Conservation (phyloP, 139 green algal species). For the Dunaliella primolecta region DNA sequence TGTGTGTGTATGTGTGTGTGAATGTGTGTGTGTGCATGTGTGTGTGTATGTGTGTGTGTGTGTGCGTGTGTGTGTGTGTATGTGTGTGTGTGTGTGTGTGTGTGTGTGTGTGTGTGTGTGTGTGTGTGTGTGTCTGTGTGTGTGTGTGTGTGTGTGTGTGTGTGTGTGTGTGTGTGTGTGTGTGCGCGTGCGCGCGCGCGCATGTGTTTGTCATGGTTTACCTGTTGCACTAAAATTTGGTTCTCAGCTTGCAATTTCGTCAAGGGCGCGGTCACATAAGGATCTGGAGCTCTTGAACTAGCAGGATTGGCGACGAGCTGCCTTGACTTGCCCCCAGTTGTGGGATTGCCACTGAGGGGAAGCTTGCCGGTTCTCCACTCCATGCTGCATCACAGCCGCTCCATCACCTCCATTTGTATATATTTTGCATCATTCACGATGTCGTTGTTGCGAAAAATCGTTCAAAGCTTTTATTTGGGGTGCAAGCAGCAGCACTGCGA, state of each 20-base stretch:
- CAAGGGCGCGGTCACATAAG: background rate
- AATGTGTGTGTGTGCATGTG: conserved; percentile 13
- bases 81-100: conserved; percentile 14
- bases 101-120: conserved; percentile 16
- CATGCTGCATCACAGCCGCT: too few relatives aligned
- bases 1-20: conserved; percentile 12
- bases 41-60: conserved; percentile 13
- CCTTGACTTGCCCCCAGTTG: too few relatives aligned
- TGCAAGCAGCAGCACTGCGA: too few relatives aligned
- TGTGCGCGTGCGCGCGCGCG: background rate
- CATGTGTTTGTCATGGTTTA: background rate
- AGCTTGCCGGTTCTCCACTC: too few relatives aligned
- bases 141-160: conserved; percentile 19
- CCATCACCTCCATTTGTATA: too few relatives aligned
- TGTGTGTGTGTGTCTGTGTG: conserved; percentile 18
- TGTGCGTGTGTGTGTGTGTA: conserved; percentile 9
- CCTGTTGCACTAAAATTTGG: background rate
- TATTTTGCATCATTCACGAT: too few relatives aligned
- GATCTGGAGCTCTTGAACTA: background rate
- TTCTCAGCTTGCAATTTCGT: background rate
- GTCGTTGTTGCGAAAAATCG: too few relatives aligned
- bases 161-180: conserved; percentile 17
- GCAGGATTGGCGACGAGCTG: conserved; percentile 18
- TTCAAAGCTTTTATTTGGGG: too few relatives aligned
- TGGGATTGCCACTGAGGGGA: too few relatives aligned